A percentile compares a stretch with the other conserved stretches of the same genome.
Conservation (phyloP, 106 monocot genomes). For the Allium cepa region DNA sequence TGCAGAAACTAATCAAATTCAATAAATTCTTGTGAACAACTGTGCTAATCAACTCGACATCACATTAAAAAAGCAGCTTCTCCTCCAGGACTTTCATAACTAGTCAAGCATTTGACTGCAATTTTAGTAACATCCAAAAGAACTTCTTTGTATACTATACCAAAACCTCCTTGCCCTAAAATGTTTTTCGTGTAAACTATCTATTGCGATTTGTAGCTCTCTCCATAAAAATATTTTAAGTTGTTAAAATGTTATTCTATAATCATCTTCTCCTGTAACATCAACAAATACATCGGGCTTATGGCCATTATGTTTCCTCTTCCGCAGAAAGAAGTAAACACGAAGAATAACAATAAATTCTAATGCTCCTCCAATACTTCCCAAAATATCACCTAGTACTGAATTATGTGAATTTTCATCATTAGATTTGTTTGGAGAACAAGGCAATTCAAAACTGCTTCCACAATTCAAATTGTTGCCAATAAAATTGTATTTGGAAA, state of each 20-base stretch:
- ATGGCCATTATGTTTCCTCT: slow-evolving; percentile 26
- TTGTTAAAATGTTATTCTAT: slow-evolving; percentile 34
- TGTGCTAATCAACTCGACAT: slow-evolving; percentile 57
- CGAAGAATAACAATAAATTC: slow-evolving; percentile 15
- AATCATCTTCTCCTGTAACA: slow-evolving; percentile 61
- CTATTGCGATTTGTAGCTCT: slow-evolving; percentile 50
- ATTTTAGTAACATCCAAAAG: slow-evolving; percentile 36
- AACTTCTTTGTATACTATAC: slow-evolving; percentile 49
- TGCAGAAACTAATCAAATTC: slow-evolving; percentile 49
- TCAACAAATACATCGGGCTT: slow-evolving; percentile 55
- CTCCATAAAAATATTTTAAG: slow-evolving; percentile 48
- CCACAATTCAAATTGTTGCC: slow-evolving; percentile 83
- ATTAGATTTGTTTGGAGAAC: slow-evolving; percentile 38
- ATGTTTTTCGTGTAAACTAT: slow-evolving; percentile 46
- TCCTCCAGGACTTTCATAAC: slow-evolving; percentile 40
- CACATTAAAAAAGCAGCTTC: slow-evolving; percentile 50
- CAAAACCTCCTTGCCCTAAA: slow-evolving; percentile 60
- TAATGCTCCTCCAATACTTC: slow-evolving; percentile 38
- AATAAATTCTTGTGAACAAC: slow-evolving; percentile 58
- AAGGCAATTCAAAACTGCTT: slow-evolving; percentile 23
- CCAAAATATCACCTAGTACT: slow-evolving; percentile 36
- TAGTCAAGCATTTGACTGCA: slow-evolving; percentile 43
- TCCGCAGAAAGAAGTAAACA: slow-evolving; percentile 38
- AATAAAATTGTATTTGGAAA: slow-evolving; percentile 53
- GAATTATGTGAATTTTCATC: slow-evolving; percentile 37